phyloP scores from a whole-genome alignment of 116 monocot genomes.

The Iris pallida region DNA sequence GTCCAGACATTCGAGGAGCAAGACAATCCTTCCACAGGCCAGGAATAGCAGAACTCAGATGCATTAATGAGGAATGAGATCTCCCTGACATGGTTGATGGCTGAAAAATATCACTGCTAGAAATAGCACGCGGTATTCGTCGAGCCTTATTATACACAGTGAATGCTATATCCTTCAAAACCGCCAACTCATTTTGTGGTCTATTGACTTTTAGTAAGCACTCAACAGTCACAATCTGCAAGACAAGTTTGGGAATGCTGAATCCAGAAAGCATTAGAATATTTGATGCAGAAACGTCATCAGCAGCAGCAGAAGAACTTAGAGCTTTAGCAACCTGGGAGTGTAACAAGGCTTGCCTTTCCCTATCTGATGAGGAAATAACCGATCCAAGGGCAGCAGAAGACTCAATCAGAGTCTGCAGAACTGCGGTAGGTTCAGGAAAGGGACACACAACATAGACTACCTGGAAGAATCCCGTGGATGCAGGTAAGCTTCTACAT shows the following conservation, averaged over 20 bases:
- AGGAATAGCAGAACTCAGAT: conserved; percentile 46
- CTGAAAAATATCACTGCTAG: conserved; percentile 40
- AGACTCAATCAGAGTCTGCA: conserved; percentile 66
- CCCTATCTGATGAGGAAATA: conserved; percentile 54
- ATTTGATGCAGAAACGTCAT: conserved; percentile 68
- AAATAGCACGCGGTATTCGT: conserved; percentile 43
- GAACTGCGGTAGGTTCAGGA: conserved; percentile 65
- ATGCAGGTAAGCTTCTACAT: background rate
- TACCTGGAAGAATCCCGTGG: conserved; percentile 36
- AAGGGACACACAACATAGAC: conserved; percentile 93
- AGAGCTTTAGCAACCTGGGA: conserved; percentile 74
- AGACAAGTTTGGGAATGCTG: conserved; percentile 69
- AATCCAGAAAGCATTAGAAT: conserved; percentile 84
- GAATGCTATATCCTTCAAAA: conserved; percentile 87
- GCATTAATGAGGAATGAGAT: conserved; percentile 62
- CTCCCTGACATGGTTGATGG: conserved; percentile 34
- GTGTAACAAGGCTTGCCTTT: conserved; percentile 48
- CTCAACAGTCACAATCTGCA: conserved; percentile 84
- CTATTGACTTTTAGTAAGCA: conserved; percentile 55
- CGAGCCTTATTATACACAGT: conserved; percentile 92
- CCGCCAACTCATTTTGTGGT: conserved; percentile 53
- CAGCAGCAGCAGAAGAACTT: conserved; percentile 33
- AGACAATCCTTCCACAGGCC: conserved; percentile 82
- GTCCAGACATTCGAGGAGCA: conserved; percentile 52
- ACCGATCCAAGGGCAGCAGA: conserved; percentile 66